Percentiles rank a stretch among this genome's conserved stretches.
phyloP scores from a whole-genome alignment of 345 rosid species.

The Salix purpurea region DNA sequence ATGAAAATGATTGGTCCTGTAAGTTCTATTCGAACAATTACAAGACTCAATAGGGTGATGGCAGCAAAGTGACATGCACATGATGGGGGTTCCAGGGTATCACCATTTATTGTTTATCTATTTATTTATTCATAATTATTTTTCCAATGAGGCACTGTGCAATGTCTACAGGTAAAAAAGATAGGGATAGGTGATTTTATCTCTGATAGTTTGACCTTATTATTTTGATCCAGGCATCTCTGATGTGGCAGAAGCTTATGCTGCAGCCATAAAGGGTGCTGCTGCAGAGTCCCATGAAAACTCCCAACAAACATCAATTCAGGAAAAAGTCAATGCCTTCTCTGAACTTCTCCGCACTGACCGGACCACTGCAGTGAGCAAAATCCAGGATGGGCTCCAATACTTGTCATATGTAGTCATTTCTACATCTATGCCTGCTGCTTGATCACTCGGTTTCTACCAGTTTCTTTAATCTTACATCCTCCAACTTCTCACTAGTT shows the following conservation, averaged over 20 bases:
- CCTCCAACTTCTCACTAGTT: neutral
- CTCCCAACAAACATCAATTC: conserved; percentile 42
- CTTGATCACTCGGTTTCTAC: conserved; percentile 7
- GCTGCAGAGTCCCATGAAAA: conserved; percentile 46
- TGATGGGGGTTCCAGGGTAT: too few relatives aligned
- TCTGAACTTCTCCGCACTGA: conserved; percentile 56
- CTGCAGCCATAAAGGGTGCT: conserved; percentile 57
- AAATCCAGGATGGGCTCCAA: conserved; percentile 80
- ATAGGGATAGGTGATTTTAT: neutral
- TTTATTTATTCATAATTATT: too few relatives aligned
- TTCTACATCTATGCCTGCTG: conserved; percentile 57
- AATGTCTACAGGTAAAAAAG: too few relatives aligned
- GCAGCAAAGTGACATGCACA: too few relatives aligned
- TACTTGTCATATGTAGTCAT: conserved; percentile 61
- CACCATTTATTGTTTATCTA: too few relatives aligned
- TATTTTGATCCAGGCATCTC: conserved; percentile 58
- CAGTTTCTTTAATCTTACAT: neutral
- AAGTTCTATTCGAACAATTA: too few relatives aligned
- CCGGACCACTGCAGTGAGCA: conserved; percentile 51
- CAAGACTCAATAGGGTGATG: too few relatives aligned
- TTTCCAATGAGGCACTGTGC: too few relatives aligned
- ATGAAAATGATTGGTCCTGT: too few relatives aligned
- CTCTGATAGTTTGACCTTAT: neutral
- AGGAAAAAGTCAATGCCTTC: conserved; percentile 60
- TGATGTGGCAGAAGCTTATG: conserved; percentile 79